Evolutionary conservation across 2,329 filamentous ascomycete species (phyloP), one percentile per base, ranked within the genome.

Genomic region (Cercospora nicotianae): DNA sequence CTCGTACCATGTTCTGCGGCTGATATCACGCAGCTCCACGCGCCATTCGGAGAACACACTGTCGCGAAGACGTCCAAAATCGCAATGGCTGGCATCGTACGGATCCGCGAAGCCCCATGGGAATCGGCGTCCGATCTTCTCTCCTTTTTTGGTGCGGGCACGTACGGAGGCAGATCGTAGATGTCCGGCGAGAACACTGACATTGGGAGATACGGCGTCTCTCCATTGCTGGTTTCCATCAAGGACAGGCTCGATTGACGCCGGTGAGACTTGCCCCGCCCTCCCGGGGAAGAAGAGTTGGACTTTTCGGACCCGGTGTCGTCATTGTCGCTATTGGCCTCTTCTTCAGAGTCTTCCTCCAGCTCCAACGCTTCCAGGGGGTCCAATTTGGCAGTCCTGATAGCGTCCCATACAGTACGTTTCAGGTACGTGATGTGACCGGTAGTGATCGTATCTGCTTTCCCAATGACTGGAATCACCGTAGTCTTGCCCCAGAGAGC

Each of bases 91-190:
- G 31, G 89, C 85, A 75, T 98, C 90, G 83, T 95, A 94, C 0
- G 95, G 95, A 77, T 98, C 93, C 4, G 95, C 95, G 74, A 97
- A 96, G 6, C 95, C 95, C 95, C 95, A 99, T 0, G 95, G 92
- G 79, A 98, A 99, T 72, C 90, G 90, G 68, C 95, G 91, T 57
- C 95, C 95, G 68, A 96, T 82, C 16, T 91, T 84, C 33, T 86
- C 87, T 8, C 90, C 90, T 30, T 70, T 69, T 63, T 68, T 33
- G 60, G 45, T 20, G 66, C 69, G 48, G 67, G 69, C 9, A 75
- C 95, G 59, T 92, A 96, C 7, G 75, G 75, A 31, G 76, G 76
- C 12, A 77, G 70, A 75, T 96, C 92, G 80, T 98, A 96, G 51
- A 92, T 87, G 79, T 99, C 95, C 0, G 95, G 95, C 70, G 93